Evolutionary conservation across 306 rosid genomes (phyloP).

Genomic region (Cyclanthera cordifolia): DNA sequence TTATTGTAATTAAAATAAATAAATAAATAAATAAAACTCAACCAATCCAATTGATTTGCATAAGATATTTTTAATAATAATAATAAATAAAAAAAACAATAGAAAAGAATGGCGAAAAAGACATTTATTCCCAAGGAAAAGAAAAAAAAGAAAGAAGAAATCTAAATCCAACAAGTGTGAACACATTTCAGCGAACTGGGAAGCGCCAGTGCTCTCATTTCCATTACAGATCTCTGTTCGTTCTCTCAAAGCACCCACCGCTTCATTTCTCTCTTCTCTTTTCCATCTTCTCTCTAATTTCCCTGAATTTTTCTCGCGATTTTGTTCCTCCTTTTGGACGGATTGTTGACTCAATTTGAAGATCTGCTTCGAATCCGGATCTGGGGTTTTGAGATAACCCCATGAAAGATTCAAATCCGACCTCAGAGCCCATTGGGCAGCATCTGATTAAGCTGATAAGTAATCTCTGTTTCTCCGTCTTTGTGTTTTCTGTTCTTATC

Average conservation of each 20-base stretch:
- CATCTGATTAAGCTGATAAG: conserved; percentile 72
- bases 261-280: not conserved
- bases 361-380: conserved; percentile 16
- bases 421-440: conserved; percentile 71
- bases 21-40: too few species aligned
- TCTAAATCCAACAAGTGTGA: not conserved
- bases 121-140: not conserved
- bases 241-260: not conserved
- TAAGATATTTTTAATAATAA: too few species aligned
- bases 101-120: not conserved
- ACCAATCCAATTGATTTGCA: too few species aligned
- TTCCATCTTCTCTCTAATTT: too few species aligned
- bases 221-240: not conserved
- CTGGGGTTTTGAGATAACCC: conserved; percentile 12
- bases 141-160: not conserved
- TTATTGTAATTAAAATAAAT: too few species aligned
- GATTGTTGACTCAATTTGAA: conserved; percentile 4
- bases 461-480: conserved; percentile 77
- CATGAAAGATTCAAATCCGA: conserved; percentile 54
- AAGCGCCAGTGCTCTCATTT: not conserved
- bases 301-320: not conserved
- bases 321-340: not conserved
- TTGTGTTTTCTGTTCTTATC: conserved; percentile 74
- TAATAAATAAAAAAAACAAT: too few species aligned
- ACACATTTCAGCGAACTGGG: not conserved